phyloP scores from a whole-genome alignment of 495 filamentous ascomycete genomes.

The Xylaria nigripes region DNA sequence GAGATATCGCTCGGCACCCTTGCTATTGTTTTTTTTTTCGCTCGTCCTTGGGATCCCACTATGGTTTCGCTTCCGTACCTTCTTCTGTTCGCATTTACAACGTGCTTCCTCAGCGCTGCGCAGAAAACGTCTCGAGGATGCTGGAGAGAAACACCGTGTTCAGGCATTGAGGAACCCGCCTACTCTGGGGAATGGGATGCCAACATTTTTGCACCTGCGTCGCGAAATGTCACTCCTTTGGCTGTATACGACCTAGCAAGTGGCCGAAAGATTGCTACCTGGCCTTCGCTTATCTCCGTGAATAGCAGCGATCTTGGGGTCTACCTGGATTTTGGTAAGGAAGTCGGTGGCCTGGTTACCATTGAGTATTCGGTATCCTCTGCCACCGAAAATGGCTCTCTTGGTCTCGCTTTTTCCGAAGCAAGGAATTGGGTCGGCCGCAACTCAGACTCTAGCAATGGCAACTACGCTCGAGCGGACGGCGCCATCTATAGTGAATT shows the following conservation, averaged over 20 bases:
- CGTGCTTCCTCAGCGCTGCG: constrained; percentile 4
- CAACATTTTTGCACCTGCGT: constrained; percentile 51
- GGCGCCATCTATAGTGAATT: constrained; percentile 47
- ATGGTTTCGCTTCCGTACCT: constrained; percentile 4
- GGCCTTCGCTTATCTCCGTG: constrained; percentile 28
- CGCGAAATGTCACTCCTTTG: constrained; percentile 45
- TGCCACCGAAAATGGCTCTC: constrained; percentile 32
- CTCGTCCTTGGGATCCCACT: background rate
- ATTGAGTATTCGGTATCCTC: constrained; percentile 36
- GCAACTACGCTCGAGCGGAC: constrained; percentile 42
- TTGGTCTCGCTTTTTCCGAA: constrained; percentile 57
- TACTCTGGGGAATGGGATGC: constrained; percentile 54
- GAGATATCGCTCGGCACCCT: background rate
- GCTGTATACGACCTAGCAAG: constrained; percentile 35
- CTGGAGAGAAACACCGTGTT: constrained; percentile 51
- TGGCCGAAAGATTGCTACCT: constrained; percentile 22
- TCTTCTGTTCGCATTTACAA: background rate
- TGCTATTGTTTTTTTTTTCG: background rate
- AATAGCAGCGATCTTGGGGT: constrained; percentile 37
- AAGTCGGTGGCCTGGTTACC: constrained; percentile 50
- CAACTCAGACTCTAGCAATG: constrained; percentile 52
- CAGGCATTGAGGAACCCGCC: constrained; percentile 40
- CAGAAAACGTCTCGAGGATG: constrained; percentile 31
- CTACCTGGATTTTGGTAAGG: constrained; percentile 51
- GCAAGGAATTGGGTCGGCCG: constrained; percentile 55